phyloP scores from a whole-genome alignment of 352 stramenopile species.

The Globisporangium nunn region DNA sequence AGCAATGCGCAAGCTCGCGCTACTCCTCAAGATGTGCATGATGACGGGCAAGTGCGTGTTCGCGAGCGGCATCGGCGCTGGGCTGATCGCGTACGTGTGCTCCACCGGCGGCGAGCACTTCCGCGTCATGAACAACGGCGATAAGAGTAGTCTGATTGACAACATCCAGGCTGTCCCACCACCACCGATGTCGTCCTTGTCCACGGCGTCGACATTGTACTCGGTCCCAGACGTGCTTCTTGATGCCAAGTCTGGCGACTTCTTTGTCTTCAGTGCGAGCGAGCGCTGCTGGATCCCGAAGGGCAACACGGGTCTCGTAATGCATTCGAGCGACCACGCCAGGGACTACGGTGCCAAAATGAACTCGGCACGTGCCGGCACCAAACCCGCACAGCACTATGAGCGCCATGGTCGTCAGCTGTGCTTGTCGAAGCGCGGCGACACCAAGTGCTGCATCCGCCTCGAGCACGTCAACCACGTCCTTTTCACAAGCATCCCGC shows the following conservation, averaged over 20 bases:
- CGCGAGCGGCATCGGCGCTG: constrained; percentile 48
- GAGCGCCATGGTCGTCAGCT: constrained; percentile 28
- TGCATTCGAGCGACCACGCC: constrained; percentile 53
- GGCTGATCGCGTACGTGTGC: constrained; percentile 58
- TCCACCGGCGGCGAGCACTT: constrained; percentile 61
- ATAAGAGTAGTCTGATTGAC: constrained; percentile 39
- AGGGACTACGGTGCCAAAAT: constrained; percentile 43
- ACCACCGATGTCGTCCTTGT: constrained; percentile 9
- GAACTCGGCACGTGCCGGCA: constrained; percentile 62
- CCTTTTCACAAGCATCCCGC: constrained; percentile 21
- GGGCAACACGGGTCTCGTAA: constrained; percentile 71
- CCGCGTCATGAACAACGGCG: constrained; percentile 54
- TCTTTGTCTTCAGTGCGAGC: constrained; percentile 37
- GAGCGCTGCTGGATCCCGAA: constrained; percentile 45
- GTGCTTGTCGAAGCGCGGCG: constrained; percentile 44
- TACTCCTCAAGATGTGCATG: constrained; percentile 83
- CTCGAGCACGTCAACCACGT: constrained; percentile 45
- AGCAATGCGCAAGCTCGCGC: constrained; percentile 46
- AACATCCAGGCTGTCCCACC: constrained; percentile 31
- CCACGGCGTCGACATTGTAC: not conserved
- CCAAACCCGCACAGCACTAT: constrained; percentile 23
- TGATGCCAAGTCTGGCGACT: constrained; percentile 69
- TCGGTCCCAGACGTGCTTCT: constrained; percentile 36
- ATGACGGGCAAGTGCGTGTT: constrained; percentile 84
- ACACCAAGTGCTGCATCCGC: constrained; percentile 58